Conservation (phyloP, 2,329 filamentous ascomycete genomes). For the Sporothrix variecibatus region DNA sequence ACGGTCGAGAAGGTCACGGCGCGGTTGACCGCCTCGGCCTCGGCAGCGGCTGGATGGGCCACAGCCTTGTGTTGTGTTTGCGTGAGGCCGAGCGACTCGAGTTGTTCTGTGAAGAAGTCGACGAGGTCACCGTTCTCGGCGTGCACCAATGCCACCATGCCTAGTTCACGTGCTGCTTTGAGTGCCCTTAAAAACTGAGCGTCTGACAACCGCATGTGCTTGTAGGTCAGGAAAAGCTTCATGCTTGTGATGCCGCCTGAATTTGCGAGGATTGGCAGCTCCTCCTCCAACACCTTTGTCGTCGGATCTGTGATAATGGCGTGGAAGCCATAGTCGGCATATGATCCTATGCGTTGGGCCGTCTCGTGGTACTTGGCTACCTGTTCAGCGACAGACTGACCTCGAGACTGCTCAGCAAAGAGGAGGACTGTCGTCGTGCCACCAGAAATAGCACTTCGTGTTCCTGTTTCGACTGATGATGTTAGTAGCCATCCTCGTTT, state of each 20-base stretch:
- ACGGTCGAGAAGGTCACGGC: conserved; percentile 50
- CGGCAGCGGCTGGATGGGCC: conserved; percentile 46
- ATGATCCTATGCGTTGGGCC: conserved; percentile 56
- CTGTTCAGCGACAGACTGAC: conserved; percentile 59
- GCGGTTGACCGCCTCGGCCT: conserved; percentile 51
- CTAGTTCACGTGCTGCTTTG: conserved; percentile 47
- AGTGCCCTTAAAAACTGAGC: conserved; percentile 53
- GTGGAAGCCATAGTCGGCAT: conserved; percentile 60
- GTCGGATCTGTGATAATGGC: conserved; percentile 52
- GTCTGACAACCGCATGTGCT: conserved; percentile 50
- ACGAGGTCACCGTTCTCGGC: conserved; percentile 66
- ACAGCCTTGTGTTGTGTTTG: conserved; percentile 49
- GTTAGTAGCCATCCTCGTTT: background rate
- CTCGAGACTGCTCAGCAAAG: conserved; percentile 55
- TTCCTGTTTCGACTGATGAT: conserved; percentile 42
- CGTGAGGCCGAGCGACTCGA: conserved; percentile 35
- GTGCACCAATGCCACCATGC: conserved; percentile 59
- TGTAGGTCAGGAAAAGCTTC: conserved; percentile 56
- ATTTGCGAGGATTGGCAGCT: conserved; percentile 33
- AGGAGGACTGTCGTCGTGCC: conserved; percentile 60
- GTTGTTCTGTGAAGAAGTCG: conserved; percentile 35
- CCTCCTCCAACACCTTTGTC: conserved; percentile 36
- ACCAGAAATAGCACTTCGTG: conserved; percentile 56
- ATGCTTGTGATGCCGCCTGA: conserved; percentile 48
- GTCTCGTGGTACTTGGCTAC: conserved; percentile 70